A percentile compares a stretch with the other conserved stretches of the same genome.
These are phyloP conservation scores for Puccinia triticina DNA, from an alignment of 1,284 basidiomycete genomes.

Conservation along the genomic window DNA sequence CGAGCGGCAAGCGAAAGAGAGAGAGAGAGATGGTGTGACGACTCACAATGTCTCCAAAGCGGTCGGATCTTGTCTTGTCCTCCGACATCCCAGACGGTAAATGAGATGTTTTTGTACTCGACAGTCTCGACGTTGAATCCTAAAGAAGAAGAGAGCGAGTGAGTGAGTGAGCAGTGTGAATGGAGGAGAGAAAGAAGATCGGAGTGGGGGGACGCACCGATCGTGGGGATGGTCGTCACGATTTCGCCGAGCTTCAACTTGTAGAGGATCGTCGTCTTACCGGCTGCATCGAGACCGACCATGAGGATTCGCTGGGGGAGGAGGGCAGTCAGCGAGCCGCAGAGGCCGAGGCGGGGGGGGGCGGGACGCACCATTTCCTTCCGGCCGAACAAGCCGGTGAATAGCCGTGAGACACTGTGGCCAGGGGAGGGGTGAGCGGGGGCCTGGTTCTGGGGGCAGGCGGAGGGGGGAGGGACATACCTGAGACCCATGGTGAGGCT, in stretches of 20 bases:
- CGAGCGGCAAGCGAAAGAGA: too few relatives aligned
- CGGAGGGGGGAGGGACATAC: background rate
- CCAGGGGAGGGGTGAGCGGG: conserved; percentile 67
- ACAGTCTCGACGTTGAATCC: conserved; percentile 99
- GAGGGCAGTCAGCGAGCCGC: background rate
- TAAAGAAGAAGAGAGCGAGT: conserved; percentile 58
- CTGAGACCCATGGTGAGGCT: conserved; percentile 27
- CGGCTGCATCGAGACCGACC: conserved; percentile 91
- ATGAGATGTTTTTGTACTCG: conserved; percentile 99
- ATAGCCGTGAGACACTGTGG: conserved; percentile 76
- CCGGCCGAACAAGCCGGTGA: conserved; percentile 91
- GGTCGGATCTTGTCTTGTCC: conserved; percentile 99
- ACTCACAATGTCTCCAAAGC: conserved; percentile 97
- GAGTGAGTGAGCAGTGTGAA: background rate
- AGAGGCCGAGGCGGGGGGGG: background rate
- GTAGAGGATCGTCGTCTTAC: conserved; percentile 81
- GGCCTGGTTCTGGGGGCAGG: background rate
- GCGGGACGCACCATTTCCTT: conserved; percentile 95
- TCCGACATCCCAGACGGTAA: conserved; percentile 99
- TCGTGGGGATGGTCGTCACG: conserved; percentile 98
- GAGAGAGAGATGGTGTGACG: background rate
- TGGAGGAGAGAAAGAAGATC: background rate
- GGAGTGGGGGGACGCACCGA: conserved; percentile 69
- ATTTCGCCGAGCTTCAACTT: conserved; percentile 99
- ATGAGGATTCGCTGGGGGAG: conserved; percentile 66